Base-by-base conservation (phyloP, 1,284 basidiomycete genomes). In the Anthracocystis walkeri region DNA sequence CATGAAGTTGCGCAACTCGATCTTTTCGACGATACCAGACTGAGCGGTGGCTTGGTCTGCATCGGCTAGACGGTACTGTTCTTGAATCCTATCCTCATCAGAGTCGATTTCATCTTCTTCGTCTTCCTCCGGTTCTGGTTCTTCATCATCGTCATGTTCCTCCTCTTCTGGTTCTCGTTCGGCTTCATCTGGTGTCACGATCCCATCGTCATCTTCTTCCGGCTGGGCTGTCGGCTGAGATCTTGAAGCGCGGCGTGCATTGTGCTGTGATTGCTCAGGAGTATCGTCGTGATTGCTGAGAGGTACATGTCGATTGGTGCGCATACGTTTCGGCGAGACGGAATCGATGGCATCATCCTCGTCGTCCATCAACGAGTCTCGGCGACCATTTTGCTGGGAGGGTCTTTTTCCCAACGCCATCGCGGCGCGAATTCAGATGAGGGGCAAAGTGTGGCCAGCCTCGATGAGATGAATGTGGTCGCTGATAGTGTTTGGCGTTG, bases 1-100 rank as follows among this genome's bases (percentile, higher is more conserved):
- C 95, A 99, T 97, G 86, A 99, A 99, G 85, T 97, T 92, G 82
- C 90, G 88, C 88, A 97, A 90, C 80, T 93, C 91, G 56, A 99
- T 90, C 25, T 88, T 88, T 80, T 94, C 92, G 74, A 98, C 92
- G 68, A 96, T 91, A 12, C 95, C 96, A 78, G 91, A 89, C 29
- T 70, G 64, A n/a, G 67, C 67, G 18, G 50, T 41, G 16, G 58
- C 67, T 18, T 56, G 64, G 46, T 61, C 53, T 23, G 73, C 67
- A 7, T 67, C 64, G 12, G 65, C 67, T 25, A 44, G 14, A 45
- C 68, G 64, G 20, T 33, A 46, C 33, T 67, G 50, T 23, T 60
- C 54, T 45, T 69, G 63, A 20, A 52, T 58, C 31, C 60, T 56
- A 35, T 76, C 68, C 35, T 59, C 65, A 4, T 68, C 68, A 3